Evolutionary conservation across 208 protist species (phyloP), one percentile per base, ranked within the genome.

Genomic region (Entamoeba invadens): DNA sequence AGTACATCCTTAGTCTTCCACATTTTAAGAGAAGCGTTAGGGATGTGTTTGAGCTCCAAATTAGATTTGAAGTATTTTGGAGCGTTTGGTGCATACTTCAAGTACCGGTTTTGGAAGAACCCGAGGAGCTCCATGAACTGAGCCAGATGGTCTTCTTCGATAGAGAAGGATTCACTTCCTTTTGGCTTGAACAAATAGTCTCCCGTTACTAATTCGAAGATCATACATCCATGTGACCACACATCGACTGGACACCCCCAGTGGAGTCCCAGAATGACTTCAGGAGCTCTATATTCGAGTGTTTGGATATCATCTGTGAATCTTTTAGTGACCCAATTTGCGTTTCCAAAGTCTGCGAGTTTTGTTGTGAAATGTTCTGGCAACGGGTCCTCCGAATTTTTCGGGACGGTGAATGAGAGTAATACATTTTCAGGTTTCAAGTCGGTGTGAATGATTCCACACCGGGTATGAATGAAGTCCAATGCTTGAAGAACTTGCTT

Each of bases 351-450:
- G 45, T 94, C 93, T 14, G 94, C 93, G 21, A 95, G 4, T 35
- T 93, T 94, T 35, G 93, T 93, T 45, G 5, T n/a, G 42, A 94
- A 91, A n/a, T 31, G 5, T 57, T 93, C 44, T 18, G 35, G 44
- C 35, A 93, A 31, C 25, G 45, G 92, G 14, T 44, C 21, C 38
- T 87, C 38, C 38, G 2, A 4, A n/a, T 87, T 25, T 94, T 97
- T 96, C 47, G 96, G 96, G 21, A 94, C 94, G 46, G 95, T 96
- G 94, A 95, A 97, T 25, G 91, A 45, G 6, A 50, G 45, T 91
- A 98, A 95, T 87, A 97, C 95, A 93, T 97, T 98, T 95, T 97
- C 97, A 8, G 97, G 97, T 93, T 98, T 98, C 87, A 98, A 97
- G 95, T 98, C 97, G 18, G 97, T 98, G 96, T 98, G 97, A 91